phyloP scores from a whole-genome alignment of 345 rosid genomes.

The Lepidium aucheri region DNA sequence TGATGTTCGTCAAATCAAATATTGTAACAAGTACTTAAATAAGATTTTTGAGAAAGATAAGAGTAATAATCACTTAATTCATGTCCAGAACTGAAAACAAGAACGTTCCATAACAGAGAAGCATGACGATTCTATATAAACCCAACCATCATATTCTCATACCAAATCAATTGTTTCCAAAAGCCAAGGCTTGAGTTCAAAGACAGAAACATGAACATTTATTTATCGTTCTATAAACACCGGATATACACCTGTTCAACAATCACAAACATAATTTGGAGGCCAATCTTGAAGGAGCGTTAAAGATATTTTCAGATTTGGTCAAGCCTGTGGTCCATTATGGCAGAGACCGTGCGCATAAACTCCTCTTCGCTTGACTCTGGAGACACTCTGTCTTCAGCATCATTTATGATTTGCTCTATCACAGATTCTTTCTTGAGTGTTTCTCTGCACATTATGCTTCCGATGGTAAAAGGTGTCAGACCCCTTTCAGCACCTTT shows the following conservation, averaged over 20 bases:
- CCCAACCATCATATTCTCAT: constrained; percentile 2
- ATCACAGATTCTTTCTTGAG: constrained; percentile 48
- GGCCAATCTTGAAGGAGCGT: not conserved
- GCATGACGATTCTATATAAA: not conserved
- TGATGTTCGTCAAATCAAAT: not conserved
- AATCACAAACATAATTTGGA: not conserved
- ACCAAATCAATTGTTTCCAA: constrained; percentile 3
- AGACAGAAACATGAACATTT: constrained; percentile 22
- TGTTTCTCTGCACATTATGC: constrained; percentile 71
- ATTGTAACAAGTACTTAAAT: not conserved
- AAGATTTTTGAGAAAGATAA: not conserved
- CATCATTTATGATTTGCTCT: constrained; percentile 56
- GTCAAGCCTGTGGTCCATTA: constrained; percentile 52
- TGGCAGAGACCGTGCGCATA: constrained; percentile 37
- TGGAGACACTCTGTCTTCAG: constrained; percentile 42
- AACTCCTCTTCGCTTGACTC: constrained; percentile 51
- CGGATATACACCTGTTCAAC: not conserved
- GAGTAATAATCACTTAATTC: not conserved
- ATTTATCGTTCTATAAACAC: constrained; percentile 2
- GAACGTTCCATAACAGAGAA: not conserved
- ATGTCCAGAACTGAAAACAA: not conserved
- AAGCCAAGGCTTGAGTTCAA: constrained; percentile 5
- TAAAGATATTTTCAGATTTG: constrained; percentile 17
- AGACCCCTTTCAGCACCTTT: constrained; percentile 67
- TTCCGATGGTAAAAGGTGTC: constrained; percentile 62